phyloP scores from a whole-genome alignment of 2,329 filamentous ascomycete genomes.

The Akanthomyces uredinophilus region DNA sequence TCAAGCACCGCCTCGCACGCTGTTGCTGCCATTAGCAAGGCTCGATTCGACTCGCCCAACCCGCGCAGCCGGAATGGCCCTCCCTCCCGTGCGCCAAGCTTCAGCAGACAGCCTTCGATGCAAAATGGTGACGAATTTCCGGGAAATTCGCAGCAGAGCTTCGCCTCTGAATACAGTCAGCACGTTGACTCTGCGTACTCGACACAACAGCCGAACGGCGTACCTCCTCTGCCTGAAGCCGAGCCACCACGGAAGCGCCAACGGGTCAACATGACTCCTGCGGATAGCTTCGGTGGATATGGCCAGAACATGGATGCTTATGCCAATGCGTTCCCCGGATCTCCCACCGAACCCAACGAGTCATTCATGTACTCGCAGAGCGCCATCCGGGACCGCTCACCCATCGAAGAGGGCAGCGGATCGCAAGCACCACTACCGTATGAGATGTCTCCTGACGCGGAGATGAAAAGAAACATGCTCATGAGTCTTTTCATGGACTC shows the following conservation, averaged over 20 bases:
- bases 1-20: conserved; percentile 89
- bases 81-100: conserved; percentile 57
- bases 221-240: conserved; percentile 44
- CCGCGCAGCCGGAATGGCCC: conserved; percentile 61
- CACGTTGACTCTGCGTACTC: conserved; percentile 66
- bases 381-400: conserved; percentile 36
- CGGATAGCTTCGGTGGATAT: conserved; percentile 53
- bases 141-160: conserved; percentile 78
- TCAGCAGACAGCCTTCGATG: conserved; percentile 66
- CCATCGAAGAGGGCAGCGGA: conserved; percentile 47
- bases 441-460: conserved; percentile 58
- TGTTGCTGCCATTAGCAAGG: conserved; percentile 94
- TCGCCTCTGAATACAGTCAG: conserved; percentile 70
- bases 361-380: conserved; percentile 65
- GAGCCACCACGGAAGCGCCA: conserved; percentile 83
- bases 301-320: conserved; percentile 43
- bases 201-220: conserved; percentile 44
- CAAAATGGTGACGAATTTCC: conserved; percentile 65
- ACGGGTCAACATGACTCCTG: conserved; percentile 50
- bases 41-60: conserved; percentile 81
- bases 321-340: conserved; percentile 53
- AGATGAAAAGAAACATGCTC: conserved; percentile 74
- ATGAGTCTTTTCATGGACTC: conserved; percentile 80
- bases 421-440: conserved; percentile 62
- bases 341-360: conserved; percentile 75